Evolutionary conservation across 2,329 filamentous ascomycete species (phyloP), one percentile per base, ranked within the genome.

Genomic region (Fusarium tricinctum): DNA sequence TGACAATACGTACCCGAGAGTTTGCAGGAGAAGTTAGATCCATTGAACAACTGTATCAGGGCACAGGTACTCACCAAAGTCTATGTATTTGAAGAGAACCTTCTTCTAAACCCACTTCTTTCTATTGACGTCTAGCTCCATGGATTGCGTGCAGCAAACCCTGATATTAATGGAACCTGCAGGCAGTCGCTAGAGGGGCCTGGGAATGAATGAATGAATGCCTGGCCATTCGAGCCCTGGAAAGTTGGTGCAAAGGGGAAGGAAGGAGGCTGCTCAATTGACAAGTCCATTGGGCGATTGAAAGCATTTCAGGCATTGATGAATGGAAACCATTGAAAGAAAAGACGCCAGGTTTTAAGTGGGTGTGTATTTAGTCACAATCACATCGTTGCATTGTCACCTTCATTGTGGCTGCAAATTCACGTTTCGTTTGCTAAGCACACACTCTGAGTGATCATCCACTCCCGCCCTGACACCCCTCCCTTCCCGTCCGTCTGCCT

Each of bases 231-330:
- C 51, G 42, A 57, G 53, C 52, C 55, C 63, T 52, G 50, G 56
- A 63, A 59, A 55, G 40, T 55, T 71, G 60, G 62, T 58, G 63
- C 61, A 70, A 71, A 53, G 65, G 68, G 65, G 66, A 71, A 65
- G 65, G 68, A 72, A 65, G 45, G 66, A 63, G 61, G 50, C 56
- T 42, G 44, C 30, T 45, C 40, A 45, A 42, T 32, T 33, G 47
- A 59, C 35, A 56, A 35, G 49, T 45, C 33, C 30, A 57, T 57
- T 66, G 65, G 51, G 32, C 33, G 50, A 65, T 61, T 45, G 22
- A 48, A 42, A 55, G 30, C 38, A 52, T 53, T 48, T 60, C 35
- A 60, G 59, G 48, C 63, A 67, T 63, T 54, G 46, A 39, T 44
- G 51, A 32, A 39, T 44, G 51, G 26, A 43, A 57, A 38, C 44